A percentile compares a stretch with the other conserved stretches of the same genome.
Conservation (phyloP, 1,139 yeast genomes). For the Protomyces lactucae-debilis region DNA sequence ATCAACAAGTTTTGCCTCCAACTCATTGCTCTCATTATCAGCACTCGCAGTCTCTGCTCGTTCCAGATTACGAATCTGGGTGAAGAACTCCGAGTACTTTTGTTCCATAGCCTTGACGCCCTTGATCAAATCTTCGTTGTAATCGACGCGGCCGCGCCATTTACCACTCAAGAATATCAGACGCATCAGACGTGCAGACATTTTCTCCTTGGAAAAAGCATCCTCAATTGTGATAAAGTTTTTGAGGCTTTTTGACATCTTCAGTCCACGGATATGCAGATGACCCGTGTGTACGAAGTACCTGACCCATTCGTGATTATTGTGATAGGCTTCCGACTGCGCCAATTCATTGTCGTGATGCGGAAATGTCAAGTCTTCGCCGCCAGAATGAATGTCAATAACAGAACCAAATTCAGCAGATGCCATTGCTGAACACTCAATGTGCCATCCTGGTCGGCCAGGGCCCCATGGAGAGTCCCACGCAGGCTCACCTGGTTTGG, state of each 20-base stretch:
- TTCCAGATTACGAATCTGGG: conserved; percentile 69
- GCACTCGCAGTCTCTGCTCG: conserved; percentile 39
- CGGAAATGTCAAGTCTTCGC: conserved; percentile 97
- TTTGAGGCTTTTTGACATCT: conserved; percentile 92
- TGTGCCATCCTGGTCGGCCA: conserved; percentile 99
- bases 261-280: conserved; percentile 94
- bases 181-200: conserved; percentile 75
- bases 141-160: conserved; percentile 91
- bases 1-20: background rate
- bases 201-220: conserved; percentile 57
- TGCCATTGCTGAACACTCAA: conserved; percentile 99
- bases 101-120: conserved; percentile 24
- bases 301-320: conserved; percentile 90
- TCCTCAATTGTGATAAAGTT: conserved; percentile 93
- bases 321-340: conserved; percentile 89
- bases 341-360: conserved; percentile 98
- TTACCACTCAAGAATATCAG: conserved; percentile 83
- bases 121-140: conserved; percentile 66
- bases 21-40: conserved; percentile 43
- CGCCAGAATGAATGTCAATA: conserved; percentile 96
- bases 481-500: conserved; percentile 95
- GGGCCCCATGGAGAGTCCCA: conserved; percentile 96
- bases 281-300: conserved; percentile 96
- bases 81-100: conserved; percentile 62
- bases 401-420: conserved; percentile 74